phyloP scores from a whole-genome alignment of 2,329 filamentous ascomycete genomes.

The Blastomyces gilchristii region DNA sequence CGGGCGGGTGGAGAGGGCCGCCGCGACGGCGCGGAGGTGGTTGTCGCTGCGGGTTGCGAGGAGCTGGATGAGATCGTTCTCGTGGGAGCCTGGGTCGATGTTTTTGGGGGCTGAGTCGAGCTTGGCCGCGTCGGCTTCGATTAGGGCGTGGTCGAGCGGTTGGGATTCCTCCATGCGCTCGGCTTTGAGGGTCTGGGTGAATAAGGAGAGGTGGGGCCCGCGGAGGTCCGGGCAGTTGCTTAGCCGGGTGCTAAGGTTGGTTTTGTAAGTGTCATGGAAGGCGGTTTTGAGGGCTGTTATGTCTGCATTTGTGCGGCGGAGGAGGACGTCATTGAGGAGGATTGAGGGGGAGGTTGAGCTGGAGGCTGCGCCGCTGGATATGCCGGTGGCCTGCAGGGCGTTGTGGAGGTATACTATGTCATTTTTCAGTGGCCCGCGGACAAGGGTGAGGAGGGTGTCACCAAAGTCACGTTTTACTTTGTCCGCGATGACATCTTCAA shows the following conservation, averaged over 20 bases:
- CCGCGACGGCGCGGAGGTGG: constrained; percentile 63
- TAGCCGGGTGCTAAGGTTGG: constrained; percentile 47
- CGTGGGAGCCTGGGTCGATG: constrained; percentile 54
- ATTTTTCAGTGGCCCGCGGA: constrained; percentile 56
- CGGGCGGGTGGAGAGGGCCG: constrained; percentile 62
- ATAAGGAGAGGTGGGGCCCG: constrained; percentile 70
- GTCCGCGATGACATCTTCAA: neutral
- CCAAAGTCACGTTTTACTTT: constrained; percentile 4
- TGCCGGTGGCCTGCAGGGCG: neutral
- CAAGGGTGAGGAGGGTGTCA: constrained; percentile 18
- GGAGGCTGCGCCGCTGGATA: neutral
- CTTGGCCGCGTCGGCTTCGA: constrained; percentile 62
- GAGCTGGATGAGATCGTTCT: constrained; percentile 61
- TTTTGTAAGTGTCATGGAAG: constrained; percentile 55
- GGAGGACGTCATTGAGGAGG: constrained; percentile 66
- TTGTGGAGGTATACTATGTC: constrained; percentile 45
- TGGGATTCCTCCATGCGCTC: constrained; percentile 60
- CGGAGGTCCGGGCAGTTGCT: constrained; percentile 55
- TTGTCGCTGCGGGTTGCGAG: constrained; percentile 61
- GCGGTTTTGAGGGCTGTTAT: constrained; percentile 65
- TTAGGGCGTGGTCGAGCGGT: constrained; percentile 57
- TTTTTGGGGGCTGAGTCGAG: constrained; percentile 64
- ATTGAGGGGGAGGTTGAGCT: constrained; percentile 54
- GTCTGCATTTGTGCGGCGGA: constrained; percentile 68
- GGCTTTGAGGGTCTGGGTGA: constrained; percentile 64